phyloP scores from a whole-genome alignment of 2,329 filamentous ascomycete species.

The Xylariaceae sp. region DNA sequence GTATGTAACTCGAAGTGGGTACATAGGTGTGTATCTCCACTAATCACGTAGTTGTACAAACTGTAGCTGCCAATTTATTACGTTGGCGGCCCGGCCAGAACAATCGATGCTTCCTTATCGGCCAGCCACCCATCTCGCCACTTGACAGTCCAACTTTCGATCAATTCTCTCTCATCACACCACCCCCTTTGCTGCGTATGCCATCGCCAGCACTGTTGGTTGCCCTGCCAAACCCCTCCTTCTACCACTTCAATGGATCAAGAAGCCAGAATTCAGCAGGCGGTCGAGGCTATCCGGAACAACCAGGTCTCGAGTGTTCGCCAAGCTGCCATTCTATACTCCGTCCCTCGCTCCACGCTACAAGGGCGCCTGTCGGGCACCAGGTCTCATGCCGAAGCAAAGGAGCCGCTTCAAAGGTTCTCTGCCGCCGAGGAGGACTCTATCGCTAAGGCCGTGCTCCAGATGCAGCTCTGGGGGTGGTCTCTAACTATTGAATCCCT shows the following conservation, averaged over 20 bases:
- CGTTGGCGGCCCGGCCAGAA: too few species aligned
- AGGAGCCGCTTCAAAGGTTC: neutral
- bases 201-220: neutral
- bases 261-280: neutral
- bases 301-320: neutral
- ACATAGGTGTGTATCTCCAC: too few species aligned
- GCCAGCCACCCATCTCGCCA: neutral
- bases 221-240: neutral
- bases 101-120: neutral
- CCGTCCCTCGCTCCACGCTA: neutral
- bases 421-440: neutral
- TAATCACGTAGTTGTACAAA: too few species aligned
- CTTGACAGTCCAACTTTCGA: neutral
- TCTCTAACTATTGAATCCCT: neutral
- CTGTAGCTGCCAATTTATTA: too few species aligned
- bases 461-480: neutral
- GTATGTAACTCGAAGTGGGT: too few species aligned
- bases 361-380: neutral
- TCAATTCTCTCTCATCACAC: neutral
- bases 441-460: neutral
- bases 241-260: neutral
- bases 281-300: neutral
- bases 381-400: neutral
- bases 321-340: neutral
- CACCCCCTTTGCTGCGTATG: neutral